phyloP scores from a whole-genome alignment of 1,139 yeast genomes.

The Yamadazyma epiphylla region DNA sequence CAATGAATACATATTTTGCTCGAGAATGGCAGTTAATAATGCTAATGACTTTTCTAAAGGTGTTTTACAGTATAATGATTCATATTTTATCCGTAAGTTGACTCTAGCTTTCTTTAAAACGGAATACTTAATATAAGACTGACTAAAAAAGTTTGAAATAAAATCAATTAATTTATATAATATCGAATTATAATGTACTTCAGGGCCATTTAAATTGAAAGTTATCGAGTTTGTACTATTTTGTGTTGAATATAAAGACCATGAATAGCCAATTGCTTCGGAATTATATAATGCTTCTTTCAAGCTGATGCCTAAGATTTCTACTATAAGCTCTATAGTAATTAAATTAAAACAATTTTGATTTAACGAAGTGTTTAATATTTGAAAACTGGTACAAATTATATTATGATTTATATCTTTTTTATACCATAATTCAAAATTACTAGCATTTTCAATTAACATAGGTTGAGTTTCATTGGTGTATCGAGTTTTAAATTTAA shows the following conservation, averaged over 20 bases:
- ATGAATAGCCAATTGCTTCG: slow-evolving; percentile 48
- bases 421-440: slow-evolving; percentile 50
- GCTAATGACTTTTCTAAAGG: slow-evolving; percentile 44
- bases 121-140: slow-evolving; percentile 19
- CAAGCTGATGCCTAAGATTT: slow-evolving; percentile 37
- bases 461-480: slow-evolving; percentile 3
- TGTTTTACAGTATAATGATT: slow-evolving; percentile 27
- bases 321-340: slow-evolving; percentile 47
- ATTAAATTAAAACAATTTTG: slow-evolving; percentile 6
- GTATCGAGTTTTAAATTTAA: slow-evolving; percentile 6
- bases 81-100: slow-evolving; percentile 39
- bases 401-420: slow-evolving; percentile 22
- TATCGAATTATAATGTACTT: slow-evolving; percentile 28
- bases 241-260: slow-evolving; percentile 50
- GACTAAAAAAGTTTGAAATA: too few species aligned
- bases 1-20: slow-evolving; percentile 47
- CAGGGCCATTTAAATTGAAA: slow-evolving; percentile 48
- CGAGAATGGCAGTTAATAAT: slow-evolving; percentile 48
- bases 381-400: slow-evolving; percentile 41
- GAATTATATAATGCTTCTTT: slow-evolving; percentile 45
- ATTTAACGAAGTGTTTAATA: slow-evolving; percentile 11
- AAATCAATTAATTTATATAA: slow-evolving; percentile 18
- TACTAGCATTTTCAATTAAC: slow-evolving; percentile 6
- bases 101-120: slow-evolving; percentile 42
- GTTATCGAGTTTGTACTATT: slow-evolving; percentile 49